Percentiles rank a stretch among this genome's conserved stretches.
These are phyloP conservation scores for Microstegium vimineum DNA, from an alignment of 176 grass and related monocot species.

Conservation along the genomic window DNA sequence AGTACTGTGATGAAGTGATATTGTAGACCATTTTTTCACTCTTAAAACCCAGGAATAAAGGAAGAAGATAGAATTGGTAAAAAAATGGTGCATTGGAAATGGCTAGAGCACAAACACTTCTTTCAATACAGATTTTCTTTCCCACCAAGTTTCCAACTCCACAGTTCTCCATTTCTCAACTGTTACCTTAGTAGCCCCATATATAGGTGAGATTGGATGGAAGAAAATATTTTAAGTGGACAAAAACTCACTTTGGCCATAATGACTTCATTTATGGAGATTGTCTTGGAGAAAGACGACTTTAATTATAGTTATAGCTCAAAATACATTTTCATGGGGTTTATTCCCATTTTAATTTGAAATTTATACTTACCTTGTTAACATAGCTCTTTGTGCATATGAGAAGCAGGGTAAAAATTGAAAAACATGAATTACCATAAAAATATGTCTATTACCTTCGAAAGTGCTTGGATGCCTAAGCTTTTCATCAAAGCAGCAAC, in stretches of 20 bases:
- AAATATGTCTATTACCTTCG: conserved; percentile 60
- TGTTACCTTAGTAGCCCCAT: background rate
- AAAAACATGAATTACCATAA: background rate
- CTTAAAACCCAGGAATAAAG: background rate
- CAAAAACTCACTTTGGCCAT: background rate
- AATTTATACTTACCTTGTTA: background rate
- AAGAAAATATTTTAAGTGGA: background rate
- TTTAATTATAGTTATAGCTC: background rate
- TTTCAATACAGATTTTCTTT: background rate
- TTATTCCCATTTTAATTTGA: background rate
- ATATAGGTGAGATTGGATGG: background rate
- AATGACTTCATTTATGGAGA: background rate
- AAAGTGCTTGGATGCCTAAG: conserved; percentile 80
- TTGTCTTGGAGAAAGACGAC: background rate
- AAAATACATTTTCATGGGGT: background rate
- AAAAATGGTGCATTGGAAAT: background rate
- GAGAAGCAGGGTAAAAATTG: background rate
- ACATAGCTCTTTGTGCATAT: background rate
- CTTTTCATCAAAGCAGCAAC: conserved; percentile 62
- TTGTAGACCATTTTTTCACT: background rate
- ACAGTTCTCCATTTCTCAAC: background rate
- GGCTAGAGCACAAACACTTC: background rate
- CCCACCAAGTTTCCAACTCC: background rate
- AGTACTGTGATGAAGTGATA: background rate
- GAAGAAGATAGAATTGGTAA: background rate